Percentiles rank a stretch among this genome's conserved stretches.
Conservation (phyloP, 768 basidiomycete species). For the Lentinus brumalis region DNA sequence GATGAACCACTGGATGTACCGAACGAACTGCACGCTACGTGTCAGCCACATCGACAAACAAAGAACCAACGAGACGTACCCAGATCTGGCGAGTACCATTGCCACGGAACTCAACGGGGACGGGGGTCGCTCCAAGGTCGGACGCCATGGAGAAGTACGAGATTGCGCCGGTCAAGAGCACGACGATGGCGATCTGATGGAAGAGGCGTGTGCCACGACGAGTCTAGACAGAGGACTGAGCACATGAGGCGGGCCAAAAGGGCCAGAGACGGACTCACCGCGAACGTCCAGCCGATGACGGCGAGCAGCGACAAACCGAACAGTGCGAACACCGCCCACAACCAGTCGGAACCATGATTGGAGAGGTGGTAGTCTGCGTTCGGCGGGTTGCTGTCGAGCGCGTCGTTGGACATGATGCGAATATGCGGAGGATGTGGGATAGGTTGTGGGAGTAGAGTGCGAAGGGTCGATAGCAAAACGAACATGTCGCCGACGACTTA, state of each 20-base stretch:
- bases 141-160: conserved; percentile 60
- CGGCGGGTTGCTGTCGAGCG: conserved; percentile 38
- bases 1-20: conserved; percentile 57
- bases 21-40: conserved; percentile 39
- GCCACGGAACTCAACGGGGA: conserved; percentile 46
- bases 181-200: conserved; percentile 50
- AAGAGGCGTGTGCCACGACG: conserved; percentile 44
- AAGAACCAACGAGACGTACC: conserved; percentile 33
- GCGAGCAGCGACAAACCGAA: conserved; percentile 46
- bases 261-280: conserved; percentile 24
- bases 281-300: conserved; percentile 40
- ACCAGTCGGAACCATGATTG: conserved; percentile 49
- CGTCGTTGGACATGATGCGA: conserved; percentile 34
- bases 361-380: conserved; percentile 43
- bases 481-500: no score
- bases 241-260: not conserved
- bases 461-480: no score
- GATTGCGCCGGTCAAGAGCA: conserved; percentile 47
- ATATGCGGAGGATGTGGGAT: no score
- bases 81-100: conserved; percentile 43
- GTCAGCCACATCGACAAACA: conserved; percentile 37
- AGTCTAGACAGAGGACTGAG: conserved; percentile 10
- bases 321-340: conserved; percentile 56
- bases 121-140: conserved; percentile 50
- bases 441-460: no score